A percentile compares a stretch with the other conserved stretches of the same genome.
Conservation (phyloP, 257 asterid genomes). For the Rhazya stricta region DNA sequence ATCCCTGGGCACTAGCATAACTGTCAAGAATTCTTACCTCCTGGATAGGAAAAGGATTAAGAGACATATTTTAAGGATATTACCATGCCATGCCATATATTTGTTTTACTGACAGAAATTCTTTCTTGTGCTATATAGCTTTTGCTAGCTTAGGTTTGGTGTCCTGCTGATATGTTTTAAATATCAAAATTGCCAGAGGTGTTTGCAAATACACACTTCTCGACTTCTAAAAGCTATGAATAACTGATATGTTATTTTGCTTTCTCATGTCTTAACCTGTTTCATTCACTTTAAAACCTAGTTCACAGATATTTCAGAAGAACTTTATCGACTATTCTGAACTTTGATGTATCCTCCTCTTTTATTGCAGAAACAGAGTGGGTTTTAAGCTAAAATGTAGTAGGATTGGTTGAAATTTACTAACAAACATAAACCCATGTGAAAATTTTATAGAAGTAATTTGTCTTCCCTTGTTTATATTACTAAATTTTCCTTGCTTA, state of each 20-base stretch:
- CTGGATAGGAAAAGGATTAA: background rate
- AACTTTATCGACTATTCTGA: background rate
- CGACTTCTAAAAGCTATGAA: background rate
- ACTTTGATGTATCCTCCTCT: background rate
- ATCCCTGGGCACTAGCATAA: background rate
- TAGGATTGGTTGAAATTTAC: background rate
- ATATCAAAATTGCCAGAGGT: background rate
- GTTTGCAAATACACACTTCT: background rate
- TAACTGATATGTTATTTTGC: background rate
- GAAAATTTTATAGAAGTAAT: background rate
- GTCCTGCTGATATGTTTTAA: background rate
- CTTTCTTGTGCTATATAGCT: background rate
- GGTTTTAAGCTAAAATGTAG: background rate
- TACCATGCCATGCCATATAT: background rate
- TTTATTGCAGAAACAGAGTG: slow-evolving; percentile 1
- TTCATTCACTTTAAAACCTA: background rate
- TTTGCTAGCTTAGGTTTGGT: background rate
- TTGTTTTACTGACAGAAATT: background rate
- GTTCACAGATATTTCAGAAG: background rate
- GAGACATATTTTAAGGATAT: background rate
- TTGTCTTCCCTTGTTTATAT: background rate
- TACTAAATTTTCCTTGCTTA: background rate
- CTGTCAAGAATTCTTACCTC: background rate
- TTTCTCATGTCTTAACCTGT: background rate
- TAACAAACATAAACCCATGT: background rate